phyloP scores from a whole-genome alignment of 805 yeast genomes.

The Barnettozyma populi region DNA sequence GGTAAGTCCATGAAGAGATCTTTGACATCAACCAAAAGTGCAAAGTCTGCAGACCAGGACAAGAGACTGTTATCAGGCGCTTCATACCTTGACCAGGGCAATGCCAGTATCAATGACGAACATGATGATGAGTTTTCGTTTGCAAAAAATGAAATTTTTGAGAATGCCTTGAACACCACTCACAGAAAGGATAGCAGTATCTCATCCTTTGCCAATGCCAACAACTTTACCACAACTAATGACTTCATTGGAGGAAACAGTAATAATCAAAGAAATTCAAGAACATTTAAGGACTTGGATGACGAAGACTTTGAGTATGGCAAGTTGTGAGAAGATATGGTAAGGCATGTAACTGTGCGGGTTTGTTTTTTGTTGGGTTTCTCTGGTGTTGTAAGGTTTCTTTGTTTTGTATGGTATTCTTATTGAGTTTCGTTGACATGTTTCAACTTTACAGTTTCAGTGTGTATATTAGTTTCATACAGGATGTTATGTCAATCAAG shows the following conservation, averaged over 20 bases:
- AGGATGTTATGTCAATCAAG: not conserved
- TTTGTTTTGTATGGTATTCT: not conserved
- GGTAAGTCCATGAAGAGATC: constrained; percentile 17
- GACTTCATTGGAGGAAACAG: constrained; percentile 18
- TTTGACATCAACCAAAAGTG: constrained; percentile 10
- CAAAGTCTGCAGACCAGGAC: constrained; percentile 12
- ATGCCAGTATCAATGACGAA: not conserved
- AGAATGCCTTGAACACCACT: constrained; percentile 4
- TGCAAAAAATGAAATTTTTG: constrained; percentile 4
- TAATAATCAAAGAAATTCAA: not conserved
- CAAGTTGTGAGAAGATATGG: not conserved
- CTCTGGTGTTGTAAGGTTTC: not conserved
- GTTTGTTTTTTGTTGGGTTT: not conserved
- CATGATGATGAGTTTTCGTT: constrained; percentile 10
- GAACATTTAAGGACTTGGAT: not conserved
- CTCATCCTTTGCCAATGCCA: constrained; percentile 17
- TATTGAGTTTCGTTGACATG: not conserved
- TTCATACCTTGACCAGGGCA: constrained; percentile 3
- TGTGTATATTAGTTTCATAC: not conserved
- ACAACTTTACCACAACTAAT: constrained; percentile 15
- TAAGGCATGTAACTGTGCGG: too few relatives aligned
- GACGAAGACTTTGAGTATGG: not conserved
- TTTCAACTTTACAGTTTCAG: not conserved
- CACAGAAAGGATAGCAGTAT: constrained; percentile 17
- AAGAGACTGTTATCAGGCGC: constrained; percentile 14